These are phyloP conservation scores for Arachnomyces sp. DNA, from an alignment of 2,329 filamentous ascomycete genomes.

Conservation along the genomic window DNA sequence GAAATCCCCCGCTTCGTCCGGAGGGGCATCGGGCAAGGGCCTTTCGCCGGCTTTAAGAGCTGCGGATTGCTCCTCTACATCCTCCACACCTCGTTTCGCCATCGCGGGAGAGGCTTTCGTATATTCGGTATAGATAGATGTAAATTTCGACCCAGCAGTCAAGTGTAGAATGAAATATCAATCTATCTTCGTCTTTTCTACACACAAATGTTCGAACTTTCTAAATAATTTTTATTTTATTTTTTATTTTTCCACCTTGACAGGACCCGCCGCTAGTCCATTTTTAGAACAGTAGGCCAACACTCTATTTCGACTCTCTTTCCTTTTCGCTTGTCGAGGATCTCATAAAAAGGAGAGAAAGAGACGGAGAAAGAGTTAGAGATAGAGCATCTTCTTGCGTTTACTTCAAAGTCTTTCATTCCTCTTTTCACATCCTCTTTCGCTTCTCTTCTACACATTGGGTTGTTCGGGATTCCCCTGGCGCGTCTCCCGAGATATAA, in stretches of 20 bases:
- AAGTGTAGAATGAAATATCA: constrained; percentile 12
- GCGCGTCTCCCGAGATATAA: too few relatives aligned
- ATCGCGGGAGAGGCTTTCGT: constrained; percentile 30
- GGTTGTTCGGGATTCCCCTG: too few relatives aligned
- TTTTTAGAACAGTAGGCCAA: constrained; percentile 6
- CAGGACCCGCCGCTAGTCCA: constrained; percentile 11
- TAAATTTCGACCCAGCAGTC: constrained; percentile 12
- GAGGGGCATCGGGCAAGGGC: constrained; percentile 42
- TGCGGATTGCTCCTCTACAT: constrained; percentile 40
- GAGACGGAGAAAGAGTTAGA: neutral
- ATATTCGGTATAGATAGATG: constrained; percentile 4
- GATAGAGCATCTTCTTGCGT: neutral
- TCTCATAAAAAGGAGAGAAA: neutral
- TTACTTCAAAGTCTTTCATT: too few relatives aligned
- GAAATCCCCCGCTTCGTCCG: constrained; percentile 53
- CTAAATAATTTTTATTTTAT: too few relatives aligned
- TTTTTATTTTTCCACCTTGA: too few relatives aligned
- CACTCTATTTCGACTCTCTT: too few relatives aligned
- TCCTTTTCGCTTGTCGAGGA: too few relatives aligned
- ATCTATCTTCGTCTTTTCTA: too few relatives aligned
- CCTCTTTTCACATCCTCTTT: too few relatives aligned
- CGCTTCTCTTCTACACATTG: too few relatives aligned
- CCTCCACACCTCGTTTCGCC: constrained; percentile 53
- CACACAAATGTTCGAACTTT: too few relatives aligned
- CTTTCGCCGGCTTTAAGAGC: constrained; percentile 55